Evolutionary conservation across 208 protist genomes (phyloP).

Genomic region (Crithidia expoeki): DNA sequence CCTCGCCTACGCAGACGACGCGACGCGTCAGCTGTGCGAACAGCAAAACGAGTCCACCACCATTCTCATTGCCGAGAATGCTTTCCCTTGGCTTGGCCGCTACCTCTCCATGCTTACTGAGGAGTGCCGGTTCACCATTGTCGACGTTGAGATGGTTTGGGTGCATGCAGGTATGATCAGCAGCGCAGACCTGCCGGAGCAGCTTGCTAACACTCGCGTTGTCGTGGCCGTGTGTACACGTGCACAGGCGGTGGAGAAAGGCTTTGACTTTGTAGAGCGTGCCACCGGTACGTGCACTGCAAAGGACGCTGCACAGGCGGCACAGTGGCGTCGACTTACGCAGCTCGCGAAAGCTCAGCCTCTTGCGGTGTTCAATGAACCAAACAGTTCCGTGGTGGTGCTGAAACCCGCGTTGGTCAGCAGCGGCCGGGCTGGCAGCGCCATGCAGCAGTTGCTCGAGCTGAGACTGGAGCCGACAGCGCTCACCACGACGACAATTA

Average conservation of each 20-base stretch:
- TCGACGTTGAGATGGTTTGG: slow-evolving; percentile 75
- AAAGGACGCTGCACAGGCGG: slow-evolving; percentile 50
- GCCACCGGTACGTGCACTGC: slow-evolving; percentile 55
- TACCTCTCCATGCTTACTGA: slow-evolving; percentile 78
- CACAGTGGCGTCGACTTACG: slow-evolving; percentile 49
- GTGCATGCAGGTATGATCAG: slow-evolving; percentile 36
- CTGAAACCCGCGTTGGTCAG: slow-evolving; percentile 79
- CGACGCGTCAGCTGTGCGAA: slow-evolving; percentile 80
- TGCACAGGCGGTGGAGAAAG: slow-evolving; percentile 55
- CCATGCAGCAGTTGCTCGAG: slow-evolving; percentile 69
- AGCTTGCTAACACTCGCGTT: slow-evolving; percentile 47
- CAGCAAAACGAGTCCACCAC: slow-evolving; percentile 66
- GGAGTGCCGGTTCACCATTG: slow-evolving; percentile 79
- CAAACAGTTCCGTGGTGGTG: slow-evolving; percentile 74
- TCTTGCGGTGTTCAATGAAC: slow-evolving; percentile 70
- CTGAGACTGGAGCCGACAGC: slow-evolving; percentile 66
- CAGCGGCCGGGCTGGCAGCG: slow-evolving; percentile 40
- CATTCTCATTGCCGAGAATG: slow-evolving; percentile 62
- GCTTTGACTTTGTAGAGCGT: slow-evolving; percentile 71
- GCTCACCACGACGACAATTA: slow-evolving; percentile 57
- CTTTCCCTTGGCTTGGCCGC: slow-evolving; percentile 58
- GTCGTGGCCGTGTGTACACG: slow-evolving; percentile 57
- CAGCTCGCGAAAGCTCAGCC: slow-evolving; percentile 42
- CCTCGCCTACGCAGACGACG: slow-evolving; percentile 78
- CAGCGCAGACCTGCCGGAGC: slow-evolving; percentile 52